These are phyloP conservation scores for Botrytis pseudocinerea DNA, from an alignment of 2,329 filamentous ascomycete genomes.

Conservation along the genomic window DNA sequence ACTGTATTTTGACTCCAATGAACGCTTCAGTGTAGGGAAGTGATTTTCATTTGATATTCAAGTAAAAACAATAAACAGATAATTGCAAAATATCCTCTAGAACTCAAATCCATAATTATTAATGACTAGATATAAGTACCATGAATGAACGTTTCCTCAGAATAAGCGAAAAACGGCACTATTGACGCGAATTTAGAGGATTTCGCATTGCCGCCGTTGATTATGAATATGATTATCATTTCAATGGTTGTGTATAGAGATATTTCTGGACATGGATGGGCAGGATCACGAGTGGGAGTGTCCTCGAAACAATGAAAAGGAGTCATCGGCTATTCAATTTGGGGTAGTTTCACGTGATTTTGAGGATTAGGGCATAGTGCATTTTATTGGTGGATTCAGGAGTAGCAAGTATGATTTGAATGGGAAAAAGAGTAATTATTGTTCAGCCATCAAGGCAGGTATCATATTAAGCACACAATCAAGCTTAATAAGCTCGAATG, in stretches of 20 bases:
- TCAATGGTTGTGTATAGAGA: too few relatives aligned
- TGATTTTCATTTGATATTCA: not conserved
- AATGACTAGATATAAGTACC: too few relatives aligned
- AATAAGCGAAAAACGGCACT: not conserved
- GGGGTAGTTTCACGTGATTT: not conserved
- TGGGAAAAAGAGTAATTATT: not conserved
- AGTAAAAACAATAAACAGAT: not conserved
- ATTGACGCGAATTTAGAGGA: not conserved
- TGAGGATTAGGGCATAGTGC: not conserved
- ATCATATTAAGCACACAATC: not conserved
- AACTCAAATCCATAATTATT: not conserved
- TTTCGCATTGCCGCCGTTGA: not conserved
- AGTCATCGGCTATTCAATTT: not conserved
- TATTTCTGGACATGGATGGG: not conserved
- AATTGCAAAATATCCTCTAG: not conserved
- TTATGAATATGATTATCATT: not conserved
- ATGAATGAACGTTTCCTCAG: not conserved
- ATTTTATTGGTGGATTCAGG: not conserved
- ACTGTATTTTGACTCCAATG: not conserved
- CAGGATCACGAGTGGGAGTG: not conserved
- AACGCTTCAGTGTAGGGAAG: not conserved
- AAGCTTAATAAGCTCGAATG: not conserved
- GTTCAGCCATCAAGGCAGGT: constrained; percentile 7
- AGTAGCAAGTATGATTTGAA: not conserved
- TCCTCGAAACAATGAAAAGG: not conserved